These are phyloP conservation scores for Plasmodium inui DNA, from an alignment of 169 alveolate species.

Conservation along the genomic window DNA sequence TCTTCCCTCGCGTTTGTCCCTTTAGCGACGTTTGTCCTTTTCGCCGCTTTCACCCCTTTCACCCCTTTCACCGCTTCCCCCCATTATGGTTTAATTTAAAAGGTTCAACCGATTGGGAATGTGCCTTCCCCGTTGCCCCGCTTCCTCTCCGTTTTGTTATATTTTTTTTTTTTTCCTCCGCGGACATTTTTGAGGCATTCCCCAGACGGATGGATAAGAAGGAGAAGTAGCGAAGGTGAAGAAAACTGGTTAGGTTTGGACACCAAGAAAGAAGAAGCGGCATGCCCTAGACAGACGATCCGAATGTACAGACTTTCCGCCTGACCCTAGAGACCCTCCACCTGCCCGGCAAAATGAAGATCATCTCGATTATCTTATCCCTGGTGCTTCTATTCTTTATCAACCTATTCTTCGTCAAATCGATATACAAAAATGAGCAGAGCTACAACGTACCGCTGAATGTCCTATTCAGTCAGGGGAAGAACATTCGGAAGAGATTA, in stretches of 20 bases:
- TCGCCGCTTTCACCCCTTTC: not conserved
- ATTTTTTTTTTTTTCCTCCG: not conserved
- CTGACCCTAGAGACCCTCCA: no score
- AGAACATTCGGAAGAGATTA: conserved; percentile 33
- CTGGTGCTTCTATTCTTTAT: conserved; percentile 35
- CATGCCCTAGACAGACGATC: not conserved
- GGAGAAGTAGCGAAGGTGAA: not conserved
- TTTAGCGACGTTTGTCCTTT: not conserved
- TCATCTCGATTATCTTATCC: conserved; percentile 8
- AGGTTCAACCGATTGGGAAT: not conserved
- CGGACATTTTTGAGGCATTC: not conserved
- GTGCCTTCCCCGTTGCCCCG: not conserved
- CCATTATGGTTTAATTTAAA: not conserved
- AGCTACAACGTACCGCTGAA: conserved; percentile 31
- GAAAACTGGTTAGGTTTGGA: not conserved
- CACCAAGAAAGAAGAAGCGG: not conserved
- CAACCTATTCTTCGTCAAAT: conserved; percentile 53
- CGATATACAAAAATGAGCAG: conserved; percentile 32
- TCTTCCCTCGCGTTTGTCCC: not conserved
- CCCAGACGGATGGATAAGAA: not conserved
- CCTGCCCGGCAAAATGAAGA: conserved; percentile 37
- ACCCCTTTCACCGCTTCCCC: not conserved
- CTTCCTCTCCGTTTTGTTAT: not conserved
- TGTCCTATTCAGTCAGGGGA: conserved; percentile 46
- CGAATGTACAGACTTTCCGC: not conserved